Evolutionary conservation across 257 asterid species (phyloP).

Genomic region (Nicotiana attenuata): DNA sequence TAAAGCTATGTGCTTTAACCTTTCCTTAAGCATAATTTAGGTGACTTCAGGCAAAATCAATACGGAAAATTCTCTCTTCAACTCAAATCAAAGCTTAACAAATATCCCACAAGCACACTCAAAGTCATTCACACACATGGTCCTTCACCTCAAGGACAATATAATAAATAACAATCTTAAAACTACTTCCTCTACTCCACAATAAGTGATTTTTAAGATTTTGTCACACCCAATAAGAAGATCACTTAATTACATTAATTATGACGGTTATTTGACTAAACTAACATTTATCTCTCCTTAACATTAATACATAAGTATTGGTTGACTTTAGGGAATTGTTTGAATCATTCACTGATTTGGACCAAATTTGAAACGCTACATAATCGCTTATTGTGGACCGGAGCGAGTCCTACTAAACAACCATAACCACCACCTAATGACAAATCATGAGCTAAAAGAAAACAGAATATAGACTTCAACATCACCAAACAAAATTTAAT

Average conservation of each 20-base stretch:
- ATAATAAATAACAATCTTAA: neutral
- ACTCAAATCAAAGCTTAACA: neutral
- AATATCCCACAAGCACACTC: neutral
- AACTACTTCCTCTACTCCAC: neutral
- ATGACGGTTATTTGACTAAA: no score
- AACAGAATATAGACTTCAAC: neutral
- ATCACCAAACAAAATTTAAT: neutral
- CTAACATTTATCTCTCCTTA: no score
- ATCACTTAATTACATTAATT: no score
- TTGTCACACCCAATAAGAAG: no score
- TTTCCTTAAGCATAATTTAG: neutral
- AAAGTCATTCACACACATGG: neutral
- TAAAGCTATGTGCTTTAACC: neutral
- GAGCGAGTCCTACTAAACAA: neutral
- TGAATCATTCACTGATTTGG: no score
- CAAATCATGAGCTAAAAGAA: neutral
- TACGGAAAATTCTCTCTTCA: neutral
- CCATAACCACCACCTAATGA: constrained; percentile 1
- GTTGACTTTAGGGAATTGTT: no score
- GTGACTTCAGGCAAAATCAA: neutral
- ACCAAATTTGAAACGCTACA: no score
- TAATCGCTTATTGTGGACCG: no score
- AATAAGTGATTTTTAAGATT: no score
- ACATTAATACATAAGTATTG: no score
- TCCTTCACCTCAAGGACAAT: neutral